Base-by-base conservation (phyloP, 441 rosid genomes). In the Adansonia madagascariensis region DNA sequence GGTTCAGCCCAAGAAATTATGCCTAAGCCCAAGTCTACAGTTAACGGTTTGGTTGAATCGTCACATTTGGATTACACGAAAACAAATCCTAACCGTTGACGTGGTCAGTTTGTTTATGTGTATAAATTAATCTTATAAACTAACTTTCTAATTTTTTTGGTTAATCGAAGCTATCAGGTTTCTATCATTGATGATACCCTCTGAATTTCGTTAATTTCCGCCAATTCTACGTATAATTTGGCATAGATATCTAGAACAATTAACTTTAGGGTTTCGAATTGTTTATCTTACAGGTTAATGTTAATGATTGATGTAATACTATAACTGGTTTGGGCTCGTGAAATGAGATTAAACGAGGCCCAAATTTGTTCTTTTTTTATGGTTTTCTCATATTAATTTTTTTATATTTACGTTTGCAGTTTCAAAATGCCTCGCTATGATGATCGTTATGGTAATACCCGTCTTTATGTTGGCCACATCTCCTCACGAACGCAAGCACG, bases 401-500 rank as follows among this genome's bases (percentile, higher is more conserved):
- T 65, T 17, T 65, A 8, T 65, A 6, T 12, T 17, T 18, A 17
- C 11, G 11, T 8, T 43, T 69, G 82, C 81, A 86, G 90, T 75
- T 82, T 80, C 77, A 88, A 83, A 75, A 90, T 90, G 91, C 89
- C 89, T 18, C 89, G 92, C 8, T 79, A 80, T 71, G 86, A 85
- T 71, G 94, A 89, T 80, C 83, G 89, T 17, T 71, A 88, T 60
- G 86, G 88, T 46, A 90, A 79, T 79, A 89, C 92, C 20, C 89
- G 93, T 17, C 93, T 90, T 12, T 92, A 89, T 61, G 94, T 92
- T 71, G 94, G 94, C 8, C 93, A 76, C 62, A 81, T 92, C 57
- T 85, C 91, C 31, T 83, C 97, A 8, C 80, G 95, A 39, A 91
- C 95, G 3, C 85, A 94, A 11, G 87, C 93, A 35, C 87, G 92